These are phyloP conservation scores for Camptophora hylomeconis DNA, from an alignment of 2,329 filamentous ascomycete species.

Conservation along the genomic window DNA sequence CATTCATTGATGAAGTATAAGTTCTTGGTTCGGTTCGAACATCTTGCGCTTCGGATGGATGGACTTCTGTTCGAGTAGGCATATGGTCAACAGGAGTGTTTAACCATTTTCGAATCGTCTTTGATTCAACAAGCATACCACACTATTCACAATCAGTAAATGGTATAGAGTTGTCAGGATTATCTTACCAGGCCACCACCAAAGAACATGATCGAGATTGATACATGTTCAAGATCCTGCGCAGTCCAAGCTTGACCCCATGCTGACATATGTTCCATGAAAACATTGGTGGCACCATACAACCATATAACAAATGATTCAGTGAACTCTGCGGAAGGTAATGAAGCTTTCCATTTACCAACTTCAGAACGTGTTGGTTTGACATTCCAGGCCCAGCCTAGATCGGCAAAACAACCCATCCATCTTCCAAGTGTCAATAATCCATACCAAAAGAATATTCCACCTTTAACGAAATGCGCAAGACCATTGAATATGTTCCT, in stretches of 20 bases:
- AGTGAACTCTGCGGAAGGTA: conserved; percentile 72
- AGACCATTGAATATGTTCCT: conserved; percentile 65
- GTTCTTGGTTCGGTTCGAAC: conserved; percentile 47
- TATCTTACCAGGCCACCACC: conserved; percentile 65
- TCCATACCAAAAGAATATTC: conserved; percentile 90
- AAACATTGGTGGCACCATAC: conserved; percentile 82
- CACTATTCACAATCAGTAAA: conserved; percentile 34
- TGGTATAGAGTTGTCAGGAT: neutral
- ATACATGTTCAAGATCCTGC: conserved; percentile 79
- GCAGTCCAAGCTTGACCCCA: conserved; percentile 60
- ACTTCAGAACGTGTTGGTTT: conserved; percentile 48
- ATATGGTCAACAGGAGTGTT: conserved; percentile 36
- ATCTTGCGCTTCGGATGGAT: conserved; percentile 24
- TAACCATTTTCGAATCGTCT: conserved; percentile 45
- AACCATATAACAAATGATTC: conserved; percentile 84
- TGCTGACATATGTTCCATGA: conserved; percentile 72
- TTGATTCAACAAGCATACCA: conserved; percentile 77
- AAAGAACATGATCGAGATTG: conserved; percentile 87
- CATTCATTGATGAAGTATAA: conserved; percentile 70
- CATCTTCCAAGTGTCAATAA: conserved; percentile 76
- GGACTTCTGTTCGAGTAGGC: conserved; percentile 21
- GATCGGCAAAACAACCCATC: conserved; percentile 77
- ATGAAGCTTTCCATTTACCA: conserved; percentile 44
- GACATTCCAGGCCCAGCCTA: conserved; percentile 93
- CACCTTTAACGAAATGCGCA: conserved; percentile 88